Evolutionary conservation across 1,139 yeast species (phyloP), one percentile per base, ranked within the genome.

Genomic region (Yamadazyma songkhlaensis): DNA sequence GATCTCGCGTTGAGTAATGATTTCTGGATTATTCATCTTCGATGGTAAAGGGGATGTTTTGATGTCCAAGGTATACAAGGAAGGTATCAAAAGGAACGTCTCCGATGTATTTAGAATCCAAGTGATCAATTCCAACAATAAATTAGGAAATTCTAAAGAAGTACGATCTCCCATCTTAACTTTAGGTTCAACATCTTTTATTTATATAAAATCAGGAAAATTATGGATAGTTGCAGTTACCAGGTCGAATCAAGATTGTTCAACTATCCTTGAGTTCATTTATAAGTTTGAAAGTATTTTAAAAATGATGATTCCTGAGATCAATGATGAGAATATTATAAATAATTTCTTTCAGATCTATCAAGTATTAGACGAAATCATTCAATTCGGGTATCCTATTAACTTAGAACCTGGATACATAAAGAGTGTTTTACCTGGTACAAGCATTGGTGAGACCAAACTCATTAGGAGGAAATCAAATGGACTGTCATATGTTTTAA

Each of bases 41-140:
- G 88, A 85, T 50, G 72, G 75, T 40, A 79, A 84, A 44, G 97
- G 97, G 8, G 97, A 90, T 55, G 80, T 88, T n/a, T 67, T 92
- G 36, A 79, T 90, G 37, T 82, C 94, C 23, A 78, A 87, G 44
- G 58, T 86, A 32, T 84, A 82, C 59, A 73, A 82, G 38, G 87
- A 81, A 40, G 87, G 87, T 0, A 73, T 86, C 39, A 68, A 55
- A 44, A 50, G 73, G 14, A 84, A 84, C 39, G 80, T 90, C 28
- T 74, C 94, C n/a, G 97, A 90, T 49, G 88, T 89, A 31, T 92
- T 92, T 56, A 76, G 96, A 25, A 84, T 90, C 44, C 96, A 92
- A 55, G 95, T 89, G 28, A 86, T 90, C 35, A 72, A 87, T 37
- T 77, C 60, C 34, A 55, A 49, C 22, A 40, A 51, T 27, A 57